Evolutionary conservation across 495 filamentous ascomycete species (phyloP).

Genomic region (Talaromyces borbonicus): DNA sequence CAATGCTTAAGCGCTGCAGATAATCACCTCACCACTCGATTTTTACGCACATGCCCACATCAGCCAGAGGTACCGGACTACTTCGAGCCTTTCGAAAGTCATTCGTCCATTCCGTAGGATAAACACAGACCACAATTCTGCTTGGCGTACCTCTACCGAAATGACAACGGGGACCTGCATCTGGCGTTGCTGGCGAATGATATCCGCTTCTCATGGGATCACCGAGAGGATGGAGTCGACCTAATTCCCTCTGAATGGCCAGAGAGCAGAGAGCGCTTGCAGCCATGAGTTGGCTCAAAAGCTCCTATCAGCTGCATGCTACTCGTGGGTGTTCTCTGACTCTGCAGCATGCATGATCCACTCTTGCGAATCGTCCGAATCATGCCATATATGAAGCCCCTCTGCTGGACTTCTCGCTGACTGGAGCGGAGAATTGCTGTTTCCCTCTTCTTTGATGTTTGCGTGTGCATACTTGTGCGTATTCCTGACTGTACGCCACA

Average conservation of each 20-base stretch:
- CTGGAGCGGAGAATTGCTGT: constrained; percentile 3
- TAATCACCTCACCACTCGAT: too few species aligned
- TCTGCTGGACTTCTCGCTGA: not conserved
- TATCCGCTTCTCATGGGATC: not conserved
- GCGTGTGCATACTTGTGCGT: not conserved
- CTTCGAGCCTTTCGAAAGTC: not conserved
- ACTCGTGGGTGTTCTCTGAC: constrained; percentile 1
- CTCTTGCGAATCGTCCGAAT: not conserved
- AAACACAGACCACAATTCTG: not conserved
- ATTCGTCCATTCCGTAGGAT: too few species aligned
- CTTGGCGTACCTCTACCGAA: constrained; percentile 4
- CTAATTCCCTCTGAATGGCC: not conserved
- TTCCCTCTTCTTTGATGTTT: not conserved
- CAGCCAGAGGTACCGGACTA: not conserved
- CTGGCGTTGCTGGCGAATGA: constrained; percentile 2
- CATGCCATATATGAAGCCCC: constrained; percentile 1
- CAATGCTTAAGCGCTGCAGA: constrained; percentile 6
- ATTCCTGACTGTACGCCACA: too few species aligned
- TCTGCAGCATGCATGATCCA: not conserved
- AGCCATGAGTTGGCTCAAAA: not conserved
- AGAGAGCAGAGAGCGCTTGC: constrained; percentile 7
- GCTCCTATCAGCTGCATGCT: constrained; percentile 1
- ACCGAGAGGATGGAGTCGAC: not conserved
- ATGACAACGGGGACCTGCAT: not conserved
- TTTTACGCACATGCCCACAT: not conserved